Evolutionary conservation across 2,329 filamentous ascomycete species (phyloP).

Genomic region (Mycosphaerella arachidis): DNA sequence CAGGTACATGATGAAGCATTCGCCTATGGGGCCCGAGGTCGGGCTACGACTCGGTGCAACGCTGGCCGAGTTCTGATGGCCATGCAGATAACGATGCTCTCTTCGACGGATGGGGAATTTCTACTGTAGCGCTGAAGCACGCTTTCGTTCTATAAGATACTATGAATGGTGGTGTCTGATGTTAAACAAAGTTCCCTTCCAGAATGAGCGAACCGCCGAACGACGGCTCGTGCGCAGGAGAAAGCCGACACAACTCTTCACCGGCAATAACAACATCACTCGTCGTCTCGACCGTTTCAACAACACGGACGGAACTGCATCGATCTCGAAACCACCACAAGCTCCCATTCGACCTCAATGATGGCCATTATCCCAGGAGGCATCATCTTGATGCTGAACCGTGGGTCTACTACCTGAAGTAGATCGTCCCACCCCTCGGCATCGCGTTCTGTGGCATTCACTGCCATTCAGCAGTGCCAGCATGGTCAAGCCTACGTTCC

Average conservation of each 20-base stretch:
- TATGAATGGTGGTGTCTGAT: too few species aligned
- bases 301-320: too few species aligned
- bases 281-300: too few species aligned
- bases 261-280: too few species aligned
- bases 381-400: conserved; percentile 7
- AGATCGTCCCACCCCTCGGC: conserved; percentile 1
- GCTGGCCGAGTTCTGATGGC: background rate
- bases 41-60: conserved; percentile 4
- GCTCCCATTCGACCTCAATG: conserved; percentile 2
- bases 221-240: too few species aligned
- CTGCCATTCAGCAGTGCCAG: conserved; percentile 5
- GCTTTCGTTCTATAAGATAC: too few species aligned
- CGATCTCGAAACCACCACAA: background rate
- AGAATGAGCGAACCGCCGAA: too few species aligned
- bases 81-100: background rate
- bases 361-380: conserved; percentile 6
- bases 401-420: conserved; percentile 1
- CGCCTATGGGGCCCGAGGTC: conserved; percentile 13
- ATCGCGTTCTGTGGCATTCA: conserved; percentile 6
- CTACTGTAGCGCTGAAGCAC: too few species aligned
- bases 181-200: too few species aligned
- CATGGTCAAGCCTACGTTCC: conserved; percentile 7
- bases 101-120: too few species aligned
- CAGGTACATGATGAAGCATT: conserved; percentile 6
- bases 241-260: too few species aligned